These are phyloP conservation scores for Vigna hirtella DNA, from an alignment of 306 rosid species.

Conservation along the genomic window DNA sequence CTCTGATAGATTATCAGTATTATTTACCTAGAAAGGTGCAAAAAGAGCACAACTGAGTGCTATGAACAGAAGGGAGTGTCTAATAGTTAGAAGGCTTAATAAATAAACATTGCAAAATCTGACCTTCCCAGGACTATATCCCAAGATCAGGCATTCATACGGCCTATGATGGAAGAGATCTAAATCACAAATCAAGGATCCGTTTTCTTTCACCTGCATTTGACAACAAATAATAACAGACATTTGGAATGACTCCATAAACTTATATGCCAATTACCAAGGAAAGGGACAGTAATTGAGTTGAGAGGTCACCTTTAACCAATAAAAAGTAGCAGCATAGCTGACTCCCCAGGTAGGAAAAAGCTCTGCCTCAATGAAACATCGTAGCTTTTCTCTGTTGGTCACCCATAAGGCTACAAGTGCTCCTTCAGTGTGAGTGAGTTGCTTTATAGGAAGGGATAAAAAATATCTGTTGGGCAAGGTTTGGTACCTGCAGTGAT, in stretches of 20 bases:
- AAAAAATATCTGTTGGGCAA: slow-evolving; percentile 81
- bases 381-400: slow-evolving; percentile 86
- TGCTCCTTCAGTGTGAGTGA: slow-evolving; percentile 79
- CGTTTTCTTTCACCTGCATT: slow-evolving; percentile 81
- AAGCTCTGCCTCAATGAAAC: slow-evolving; percentile 82
- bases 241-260: slow-evolving; percentile 39
- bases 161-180: slow-evolving; percentile 96
- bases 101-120: slow-evolving; percentile 26
- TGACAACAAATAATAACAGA: slow-evolving; percentile 37
- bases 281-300: slow-evolving; percentile 17
- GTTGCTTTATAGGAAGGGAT: slow-evolving; percentile 81
- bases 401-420: slow-evolving; percentile 94
- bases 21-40: slow-evolving; percentile 48
- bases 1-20: slow-evolving; percentile 36
- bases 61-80: background rate
- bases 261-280: slow-evolving; percentile 30
- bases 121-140: slow-evolving; percentile 73
- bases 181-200: slow-evolving; percentile 74
- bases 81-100: slow-evolving; percentile 9
- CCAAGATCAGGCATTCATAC: slow-evolving; percentile 85
- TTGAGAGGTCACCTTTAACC: slow-evolving; percentile 77
- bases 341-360: slow-evolving; percentile 91
- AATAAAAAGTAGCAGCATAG: slow-evolving; percentile 71
- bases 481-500: slow-evolving; percentile 78
- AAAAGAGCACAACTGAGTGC: slow-evolving; percentile 29